Evolutionary conservation across 2,329 filamentous ascomycete genomes (phyloP).

Genomic region (Dendryphion nanum): DNA sequence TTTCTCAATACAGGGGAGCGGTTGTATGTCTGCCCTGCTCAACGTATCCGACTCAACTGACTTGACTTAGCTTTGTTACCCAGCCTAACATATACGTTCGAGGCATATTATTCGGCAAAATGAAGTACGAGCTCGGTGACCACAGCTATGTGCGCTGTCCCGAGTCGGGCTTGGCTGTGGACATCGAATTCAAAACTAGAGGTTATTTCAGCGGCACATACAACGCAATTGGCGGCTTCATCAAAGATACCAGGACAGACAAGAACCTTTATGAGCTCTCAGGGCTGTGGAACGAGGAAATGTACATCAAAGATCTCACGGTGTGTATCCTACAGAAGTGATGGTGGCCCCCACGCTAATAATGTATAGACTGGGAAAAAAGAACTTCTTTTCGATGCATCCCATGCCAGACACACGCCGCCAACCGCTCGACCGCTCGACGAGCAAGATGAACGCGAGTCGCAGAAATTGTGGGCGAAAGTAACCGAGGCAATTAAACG

Average conservation of each 20-base stretch:
- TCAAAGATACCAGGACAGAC: conserved; percentile 83
- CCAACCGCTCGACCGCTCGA: conserved; percentile 73
- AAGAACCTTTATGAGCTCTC: conserved; percentile 86
- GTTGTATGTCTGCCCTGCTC: conserved; percentile 64
- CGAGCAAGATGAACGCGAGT: conserved; percentile 89
- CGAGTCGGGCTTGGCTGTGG: conserved; percentile 79
- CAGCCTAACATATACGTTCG: conserved; percentile 99
- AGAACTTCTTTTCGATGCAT: conserved; percentile 86
- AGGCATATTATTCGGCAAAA: conserved; percentile 95
- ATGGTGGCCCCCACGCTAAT: not conserved
- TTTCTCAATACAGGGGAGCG: conserved; percentile 82
- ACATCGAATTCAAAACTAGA: conserved; percentile 98
- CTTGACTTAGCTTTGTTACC: conserved; percentile 69
- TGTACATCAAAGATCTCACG: conserved; percentile 81
- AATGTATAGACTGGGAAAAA: conserved; percentile 74
- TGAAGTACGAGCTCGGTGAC: conserved; percentile 98
- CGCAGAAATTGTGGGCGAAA: conserved; percentile 79
- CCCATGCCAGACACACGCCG: conserved; percentile 70
- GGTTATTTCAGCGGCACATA: conserved; percentile 96
- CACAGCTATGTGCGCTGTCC: conserved; percentile 92
- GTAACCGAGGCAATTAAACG: conserved; percentile 80
- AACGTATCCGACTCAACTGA: conserved; percentile 8
- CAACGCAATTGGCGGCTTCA: conserved; percentile 88
- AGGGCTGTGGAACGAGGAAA: conserved; percentile 91
- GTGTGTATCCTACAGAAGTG: conserved; percentile 48